A percentile compares a stretch with the other conserved stretches of the same genome.
These are phyloP conservation scores for Cetraspora pellucida DNA, from an alignment of 192 early-diverging fungal species.

Conservation along the genomic window DNA sequence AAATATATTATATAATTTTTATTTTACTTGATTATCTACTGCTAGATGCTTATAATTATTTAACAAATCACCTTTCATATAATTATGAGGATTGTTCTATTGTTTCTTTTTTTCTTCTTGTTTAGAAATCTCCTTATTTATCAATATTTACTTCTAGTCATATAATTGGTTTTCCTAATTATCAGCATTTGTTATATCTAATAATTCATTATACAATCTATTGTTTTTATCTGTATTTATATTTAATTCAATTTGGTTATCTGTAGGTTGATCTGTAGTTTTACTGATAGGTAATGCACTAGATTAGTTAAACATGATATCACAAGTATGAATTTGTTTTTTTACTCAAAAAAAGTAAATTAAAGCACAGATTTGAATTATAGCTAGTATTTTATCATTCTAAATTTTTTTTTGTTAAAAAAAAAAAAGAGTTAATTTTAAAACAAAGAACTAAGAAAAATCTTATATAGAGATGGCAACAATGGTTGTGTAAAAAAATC, in stretches of 20 bases:
- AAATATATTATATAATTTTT: background rate
- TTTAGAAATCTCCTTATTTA: background rate
- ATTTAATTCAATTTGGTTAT: too few species aligned
- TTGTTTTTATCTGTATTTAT: too few species aligned
- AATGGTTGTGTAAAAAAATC: background rate
- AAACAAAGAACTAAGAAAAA: slow-evolving; percentile 1
- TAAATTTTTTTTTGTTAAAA: too few species aligned
- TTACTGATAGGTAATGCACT: too few species aligned
- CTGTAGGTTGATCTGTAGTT: too few species aligned
- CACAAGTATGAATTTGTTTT: too few species aligned
- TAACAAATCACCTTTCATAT: slow-evolving; percentile 21
- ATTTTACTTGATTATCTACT: background rate
- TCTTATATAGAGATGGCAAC: background rate
- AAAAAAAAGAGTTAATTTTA: background rate
- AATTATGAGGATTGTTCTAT: background rate
- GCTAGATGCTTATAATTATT: slow-evolving; percentile 3
- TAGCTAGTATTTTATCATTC: too few species aligned
- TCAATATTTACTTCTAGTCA: slow-evolving; percentile 2
- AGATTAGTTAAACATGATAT: too few species aligned
- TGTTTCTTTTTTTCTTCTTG: background rate
- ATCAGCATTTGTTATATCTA: background rate
- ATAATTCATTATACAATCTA: background rate
- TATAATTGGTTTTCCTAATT: background rate
- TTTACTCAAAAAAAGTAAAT: too few species aligned
- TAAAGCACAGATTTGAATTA: too few species aligned